Evolutionary conservation across 768 basidiomycete species (phyloP).

Genomic region (Chalciporus chontae): DNA sequence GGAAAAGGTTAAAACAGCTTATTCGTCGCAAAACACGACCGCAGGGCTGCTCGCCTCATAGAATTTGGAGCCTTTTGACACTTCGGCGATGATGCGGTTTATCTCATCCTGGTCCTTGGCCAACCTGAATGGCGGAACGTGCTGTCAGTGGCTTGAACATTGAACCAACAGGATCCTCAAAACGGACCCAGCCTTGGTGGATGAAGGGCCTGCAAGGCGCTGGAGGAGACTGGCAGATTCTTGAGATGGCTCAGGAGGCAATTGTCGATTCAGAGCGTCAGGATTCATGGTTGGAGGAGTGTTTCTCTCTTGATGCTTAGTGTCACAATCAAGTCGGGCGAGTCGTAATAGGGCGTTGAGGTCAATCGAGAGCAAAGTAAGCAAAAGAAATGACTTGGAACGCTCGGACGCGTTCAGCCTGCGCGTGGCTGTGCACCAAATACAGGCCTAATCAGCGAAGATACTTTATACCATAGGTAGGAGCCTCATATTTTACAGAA

Average conservation of each 20-base stretch:
- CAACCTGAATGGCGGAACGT: constrained; percentile 39
- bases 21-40: neutral
- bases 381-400: neutral
- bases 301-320: neutral
- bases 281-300: constrained; percentile 17
- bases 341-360: neutral
- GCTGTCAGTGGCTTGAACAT: constrained; percentile 9
- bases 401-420: neutral
- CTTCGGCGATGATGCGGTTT: constrained; percentile 85
- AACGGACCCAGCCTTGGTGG: constrained; percentile 82
- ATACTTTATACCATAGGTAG: constrained; percentile 1
- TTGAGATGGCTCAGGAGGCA: constrained; percentile 44
- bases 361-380: too few relatives aligned
- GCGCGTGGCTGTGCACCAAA: constrained; percentile 10
- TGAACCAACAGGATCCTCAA: neutral
- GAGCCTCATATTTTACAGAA: neutral
- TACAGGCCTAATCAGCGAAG: neutral
- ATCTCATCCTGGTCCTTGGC: constrained; percentile 80
- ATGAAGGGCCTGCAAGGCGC: constrained; percentile 84
- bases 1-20: constrained; percentile 1
- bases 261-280: constrained; percentile 9
- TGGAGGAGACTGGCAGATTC: constrained; percentile 68
- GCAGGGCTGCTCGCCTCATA: constrained; percentile 57
- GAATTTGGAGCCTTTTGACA: constrained; percentile 90
- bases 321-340: neutral